These are phyloP conservation scores for Kazachstania bromeliacearum DNA, from an alignment of 805 yeast genomes.

Conservation along the genomic window DNA sequence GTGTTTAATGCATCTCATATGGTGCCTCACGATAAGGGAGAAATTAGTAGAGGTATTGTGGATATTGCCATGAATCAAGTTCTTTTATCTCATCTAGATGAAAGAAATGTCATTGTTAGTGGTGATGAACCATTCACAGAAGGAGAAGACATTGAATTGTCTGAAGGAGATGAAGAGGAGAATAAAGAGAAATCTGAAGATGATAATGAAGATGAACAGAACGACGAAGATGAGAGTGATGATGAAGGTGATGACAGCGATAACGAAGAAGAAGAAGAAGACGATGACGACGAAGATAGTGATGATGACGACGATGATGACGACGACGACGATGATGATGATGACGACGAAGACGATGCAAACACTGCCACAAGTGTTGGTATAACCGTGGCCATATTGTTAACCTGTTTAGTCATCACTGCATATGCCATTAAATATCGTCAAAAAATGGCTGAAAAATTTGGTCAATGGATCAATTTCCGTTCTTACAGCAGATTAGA, in stretches of 20 bases:
- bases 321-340: constrained; percentile 5
- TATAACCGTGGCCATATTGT: constrained; percentile 3
- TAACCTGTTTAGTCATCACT: background rate
- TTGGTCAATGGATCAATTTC: background rate
- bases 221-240: constrained; percentile 37
- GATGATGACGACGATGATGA: constrained; percentile 5
- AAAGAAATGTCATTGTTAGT: constrained; percentile 37
- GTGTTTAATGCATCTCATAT: constrained; percentile 79
- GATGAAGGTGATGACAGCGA: constrained; percentile 44
- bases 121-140: constrained; percentile 32
- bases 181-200: constrained; percentile 8
- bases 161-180: constrained; percentile 11
- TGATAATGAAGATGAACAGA: constrained; percentile 29
- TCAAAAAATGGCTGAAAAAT: background rate
- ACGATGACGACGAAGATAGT: constrained; percentile 8
- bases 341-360: constrained; percentile 3
- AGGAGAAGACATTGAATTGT: constrained; percentile 37
- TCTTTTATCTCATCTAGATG: constrained; percentile 45
- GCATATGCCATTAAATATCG: background rate
- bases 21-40: constrained; percentile 82
- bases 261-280: constrained; percentile 26
- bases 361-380: constrained; percentile 4
- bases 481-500: constrained; percentile 8
- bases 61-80: constrained; percentile 43
- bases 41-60: constrained; percentile 57